These are phyloP conservation scores for Lachnellula willkommii DNA, from an alignment of 2,329 filamentous ascomycete genomes.

Conservation along the genomic window DNA sequence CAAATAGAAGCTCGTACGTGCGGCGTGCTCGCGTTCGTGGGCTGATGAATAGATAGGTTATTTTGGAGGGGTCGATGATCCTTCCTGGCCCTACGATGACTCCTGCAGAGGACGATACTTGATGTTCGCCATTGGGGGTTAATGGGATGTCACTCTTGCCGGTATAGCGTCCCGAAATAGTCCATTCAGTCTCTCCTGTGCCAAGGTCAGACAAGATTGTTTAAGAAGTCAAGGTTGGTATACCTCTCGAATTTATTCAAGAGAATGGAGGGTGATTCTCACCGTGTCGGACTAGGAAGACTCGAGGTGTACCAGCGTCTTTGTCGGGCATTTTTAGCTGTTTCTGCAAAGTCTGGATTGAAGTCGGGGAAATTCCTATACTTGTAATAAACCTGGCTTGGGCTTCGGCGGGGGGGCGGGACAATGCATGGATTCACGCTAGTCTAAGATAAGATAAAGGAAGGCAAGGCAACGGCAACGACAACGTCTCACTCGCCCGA, in stretches of 20 bases:
- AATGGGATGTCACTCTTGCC: constrained; percentile 38
- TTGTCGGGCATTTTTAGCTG: constrained; percentile 31
- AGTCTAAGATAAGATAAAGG: no score
- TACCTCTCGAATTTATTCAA: not conserved
- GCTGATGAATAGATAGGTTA: constrained; percentile 42
- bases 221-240: not conserved
- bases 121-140: constrained; percentile 35
- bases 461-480: no score
- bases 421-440: no score
- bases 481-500: no score
- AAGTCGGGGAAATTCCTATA: no score
- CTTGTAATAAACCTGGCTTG: no score
- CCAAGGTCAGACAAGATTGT: constrained; percentile 6
- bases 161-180: constrained; percentile 42
- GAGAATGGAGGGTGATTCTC: constrained; percentile 12
- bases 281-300: constrained; percentile 38
- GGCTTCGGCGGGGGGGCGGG: no score
- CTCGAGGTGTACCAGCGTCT: constrained; percentile 33
- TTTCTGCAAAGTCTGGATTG: no score
- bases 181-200: constrained; percentile 44
- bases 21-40: constrained; percentile 42
- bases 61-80: constrained; percentile 42
- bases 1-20: constrained; percentile 43
- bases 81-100: constrained; percentile 42
- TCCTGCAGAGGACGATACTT: constrained; percentile 38